Conservation (phyloP, 1,284 basidiomycete species). For the Sanghuangporus sanghuang region DNA sequence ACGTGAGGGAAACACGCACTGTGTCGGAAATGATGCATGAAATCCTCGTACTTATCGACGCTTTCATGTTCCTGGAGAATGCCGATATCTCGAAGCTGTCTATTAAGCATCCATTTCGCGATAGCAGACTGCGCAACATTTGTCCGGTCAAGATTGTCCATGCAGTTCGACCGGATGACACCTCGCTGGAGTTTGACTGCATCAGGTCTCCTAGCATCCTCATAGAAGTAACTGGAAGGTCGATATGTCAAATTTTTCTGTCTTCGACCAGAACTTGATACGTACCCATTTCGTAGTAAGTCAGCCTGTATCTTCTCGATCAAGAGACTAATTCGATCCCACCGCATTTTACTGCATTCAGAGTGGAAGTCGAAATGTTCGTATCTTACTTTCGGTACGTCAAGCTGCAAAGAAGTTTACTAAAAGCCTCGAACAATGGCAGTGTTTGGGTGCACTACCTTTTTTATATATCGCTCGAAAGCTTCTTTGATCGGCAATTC, state of each 20-base stretch:
- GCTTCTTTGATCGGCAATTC: constrained; percentile 97
- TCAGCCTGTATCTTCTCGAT: constrained; percentile 77
- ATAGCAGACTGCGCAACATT: constrained; percentile 93
- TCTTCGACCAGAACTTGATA: neutral
- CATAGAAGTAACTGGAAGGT: constrained; percentile 65
- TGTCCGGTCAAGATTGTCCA: constrained; percentile 96
- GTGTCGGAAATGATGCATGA: constrained; percentile 85
- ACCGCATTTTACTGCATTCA: constrained; percentile 94
- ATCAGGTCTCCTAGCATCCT: constrained; percentile 40
- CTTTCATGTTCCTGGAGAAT: constrained; percentile 65
- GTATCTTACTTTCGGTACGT: constrained; percentile 73
- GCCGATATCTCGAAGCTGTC: constrained; percentile 72
- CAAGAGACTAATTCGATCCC: constrained; percentile 86
- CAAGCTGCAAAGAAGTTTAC: constrained; percentile 36
- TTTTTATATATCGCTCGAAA: constrained; percentile 76
- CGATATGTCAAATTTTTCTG: constrained; percentile 5
- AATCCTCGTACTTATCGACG: constrained; percentile 73
- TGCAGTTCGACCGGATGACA: constrained; percentile 81
- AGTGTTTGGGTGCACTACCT: constrained; percentile 35
- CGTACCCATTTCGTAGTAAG: constrained; percentile 68
- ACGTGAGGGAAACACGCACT: constrained; percentile 44
- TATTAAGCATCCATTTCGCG: constrained; percentile 79
- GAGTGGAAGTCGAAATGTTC: constrained; percentile 98
- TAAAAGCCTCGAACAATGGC: neutral
- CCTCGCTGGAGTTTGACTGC: constrained; percentile 60